These are phyloP conservation scores for Colletotrichum sp. DNA, from an alignment of 2,329 filamentous ascomycete genomes.

Conservation along the genomic window DNA sequence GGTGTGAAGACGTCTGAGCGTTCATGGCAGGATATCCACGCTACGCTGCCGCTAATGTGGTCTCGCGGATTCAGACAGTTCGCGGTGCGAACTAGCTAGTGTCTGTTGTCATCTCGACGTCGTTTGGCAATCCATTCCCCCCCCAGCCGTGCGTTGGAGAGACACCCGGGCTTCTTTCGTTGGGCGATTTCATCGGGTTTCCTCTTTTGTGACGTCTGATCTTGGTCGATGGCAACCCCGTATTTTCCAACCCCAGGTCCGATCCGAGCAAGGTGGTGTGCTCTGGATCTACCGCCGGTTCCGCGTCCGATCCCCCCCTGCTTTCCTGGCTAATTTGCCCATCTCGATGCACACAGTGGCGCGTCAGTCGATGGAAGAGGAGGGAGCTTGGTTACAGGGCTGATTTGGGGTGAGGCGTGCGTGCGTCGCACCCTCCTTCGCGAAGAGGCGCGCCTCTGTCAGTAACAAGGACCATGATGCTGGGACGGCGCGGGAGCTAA, in stretches of 20 bases:
- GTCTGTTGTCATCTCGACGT: background rate
- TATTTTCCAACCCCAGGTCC: background rate
- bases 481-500: slow-evolving; percentile 14
- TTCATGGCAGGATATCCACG: background rate
- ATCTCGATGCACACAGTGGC: background rate
- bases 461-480: background rate
- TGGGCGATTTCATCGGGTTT: background rate
- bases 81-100: background rate
- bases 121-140: background rate
- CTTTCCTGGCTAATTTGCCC: background rate
- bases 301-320: background rate
- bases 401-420: background rate
- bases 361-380: background rate
- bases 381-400: background rate
- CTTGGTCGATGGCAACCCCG: background rate
- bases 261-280: background rate
- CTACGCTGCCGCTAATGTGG: background rate
- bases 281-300: background rate
- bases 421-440: background rate
- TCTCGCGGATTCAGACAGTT: background rate
- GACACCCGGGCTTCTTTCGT: background rate
- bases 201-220: background rate
- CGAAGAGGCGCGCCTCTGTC: background rate
- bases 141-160: background rate
- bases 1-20: background rate